Percentiles rank a stretch among this genome's conserved stretches.
Evolutionary conservation across 768 basidiomycete genomes (phyloP).

Genomic region (Mycena crocata): DNA sequence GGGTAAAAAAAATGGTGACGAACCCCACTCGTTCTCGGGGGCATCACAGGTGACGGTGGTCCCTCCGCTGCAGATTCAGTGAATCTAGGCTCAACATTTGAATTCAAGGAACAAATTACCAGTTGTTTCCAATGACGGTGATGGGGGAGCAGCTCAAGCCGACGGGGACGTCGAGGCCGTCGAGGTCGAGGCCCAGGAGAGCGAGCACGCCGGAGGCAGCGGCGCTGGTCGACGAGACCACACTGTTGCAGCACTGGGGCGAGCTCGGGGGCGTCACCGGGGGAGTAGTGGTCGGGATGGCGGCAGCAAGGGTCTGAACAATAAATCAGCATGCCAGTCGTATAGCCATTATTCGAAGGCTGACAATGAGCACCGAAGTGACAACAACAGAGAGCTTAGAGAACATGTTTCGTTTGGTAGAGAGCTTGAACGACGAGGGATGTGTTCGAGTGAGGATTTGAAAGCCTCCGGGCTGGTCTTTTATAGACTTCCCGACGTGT

Average conservation of each 20-base stretch:
- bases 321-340: background rate
- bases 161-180: conserved; percentile 19
- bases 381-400: background rate
- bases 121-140: conserved; percentile 19
- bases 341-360: no score
- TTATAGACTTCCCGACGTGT: no score
- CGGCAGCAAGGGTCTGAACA: conserved; percentile 19
- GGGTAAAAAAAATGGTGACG: no score
- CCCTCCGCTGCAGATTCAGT: background rate
- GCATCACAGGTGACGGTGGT: conserved; percentile 5
- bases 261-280: conserved; percentile 15
- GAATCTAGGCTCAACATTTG: background rate
- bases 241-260: conserved; percentile 9
- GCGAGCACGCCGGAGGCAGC: conserved; percentile 13
- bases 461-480: no score
- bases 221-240: background rate
- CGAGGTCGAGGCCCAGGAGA: conserved; percentile 16
- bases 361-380: background rate
- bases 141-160: conserved; percentile 17
- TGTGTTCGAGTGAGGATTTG: conserved; percentile 23
- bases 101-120: background rate
- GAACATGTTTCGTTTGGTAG: conserved; percentile 1
- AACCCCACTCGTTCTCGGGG: conserved; percentile 10
- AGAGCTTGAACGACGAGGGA: conserved; percentile 8
- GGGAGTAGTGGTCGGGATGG: conserved; percentile 2